Evolutionary conservation across 2,329 filamentous ascomycete species (phyloP), one percentile per base, ranked within the genome.

Genomic region (Huntiella omanensis): DNA sequence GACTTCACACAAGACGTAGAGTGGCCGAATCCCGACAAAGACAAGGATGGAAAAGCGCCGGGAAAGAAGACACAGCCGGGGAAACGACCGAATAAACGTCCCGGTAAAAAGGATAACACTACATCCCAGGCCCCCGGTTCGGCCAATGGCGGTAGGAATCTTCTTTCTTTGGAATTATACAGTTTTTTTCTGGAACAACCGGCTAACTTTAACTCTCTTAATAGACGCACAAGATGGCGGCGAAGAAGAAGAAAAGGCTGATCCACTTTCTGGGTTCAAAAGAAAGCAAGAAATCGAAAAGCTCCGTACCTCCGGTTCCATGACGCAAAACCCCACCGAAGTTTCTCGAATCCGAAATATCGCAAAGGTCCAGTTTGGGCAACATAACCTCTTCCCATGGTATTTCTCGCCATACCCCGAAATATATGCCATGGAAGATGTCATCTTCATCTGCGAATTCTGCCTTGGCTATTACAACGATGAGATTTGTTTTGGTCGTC

Each of bases 241-340:
- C 50, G 70, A 75, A 6, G 63, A 61, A 32, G 50, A 48, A 28
- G 36, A 17, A 7, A 47, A 46, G 33, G 40, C 43, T 22, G 33
- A 40, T 40, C 37, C 42, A 5, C 37, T 62, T 51, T 63, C 65
- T 10, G 67, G 70, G 4, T 88, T 83, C 57, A 79, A 80, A 52
- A 75, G 82, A 43, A 83, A 93, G 59, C 83, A 92, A 53, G 91
- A 98, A 60, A 95, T 96, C 48, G 91, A 98, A 60, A 94, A 95
- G 59, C 70, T 98, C 7, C 78, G 91, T 36, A 94, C 86, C 3
- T 83, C 84, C 17, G 92, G 91, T 32, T 95, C 86, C 51, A 96
- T 98, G 91, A 98, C 92, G 8, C 92, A 98, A 59, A 96, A 96
- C 53, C 91, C 93, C 48, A 86, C 88, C 10, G 92, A 98, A 58